These are phyloP conservation scores for Chiua virens DNA, from an alignment of 768 basidiomycete genomes.

Conservation along the genomic window DNA sequence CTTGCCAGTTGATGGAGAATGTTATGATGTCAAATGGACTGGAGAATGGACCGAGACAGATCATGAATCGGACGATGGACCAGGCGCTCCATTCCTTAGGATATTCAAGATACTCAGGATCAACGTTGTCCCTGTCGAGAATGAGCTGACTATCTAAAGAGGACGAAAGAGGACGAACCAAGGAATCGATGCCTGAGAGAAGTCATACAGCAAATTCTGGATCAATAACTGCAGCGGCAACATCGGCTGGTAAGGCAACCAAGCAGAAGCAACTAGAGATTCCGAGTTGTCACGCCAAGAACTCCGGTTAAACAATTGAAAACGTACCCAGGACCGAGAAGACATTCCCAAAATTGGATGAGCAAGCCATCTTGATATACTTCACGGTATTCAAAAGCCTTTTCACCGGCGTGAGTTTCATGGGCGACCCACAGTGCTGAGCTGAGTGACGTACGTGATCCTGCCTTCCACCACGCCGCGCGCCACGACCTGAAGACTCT, in stretches of 20 bases:
- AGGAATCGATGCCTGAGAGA: conserved; percentile 37
- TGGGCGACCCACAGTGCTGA: not conserved
- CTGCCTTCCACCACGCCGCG: conserved; percentile 35
- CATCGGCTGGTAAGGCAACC: conserved; percentile 40
- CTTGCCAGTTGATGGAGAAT: conserved; percentile 34
- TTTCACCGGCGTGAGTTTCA: conserved; percentile 9
- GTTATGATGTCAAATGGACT: conserved; percentile 36
- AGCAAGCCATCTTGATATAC: conserved; percentile 40
- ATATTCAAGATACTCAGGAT: conserved; percentile 34
- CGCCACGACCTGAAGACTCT: conserved; percentile 34
- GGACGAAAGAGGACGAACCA: conserved; percentile 20
- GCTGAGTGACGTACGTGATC: conserved; percentile 27
- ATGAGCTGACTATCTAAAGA: conserved; percentile 6
- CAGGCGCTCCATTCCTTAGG: conserved; percentile 34
- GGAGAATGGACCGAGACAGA: conserved; percentile 36
- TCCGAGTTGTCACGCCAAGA: not conserved
- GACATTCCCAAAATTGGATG: conserved; percentile 37
- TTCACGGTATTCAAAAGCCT: conserved; percentile 38
- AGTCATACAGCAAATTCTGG: conserved; percentile 37
- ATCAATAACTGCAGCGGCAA: conserved; percentile 31
- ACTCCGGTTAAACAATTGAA: not conserved
- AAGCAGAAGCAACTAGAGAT: conserved; percentile 34
- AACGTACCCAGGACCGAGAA: conserved; percentile 32
- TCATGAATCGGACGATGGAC: conserved; percentile 38
- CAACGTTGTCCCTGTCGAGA: conserved; percentile 35